Base-by-base conservation (phyloP, 2,329 filamentous ascomycete species). In the Aspergillus terreus region DNA sequence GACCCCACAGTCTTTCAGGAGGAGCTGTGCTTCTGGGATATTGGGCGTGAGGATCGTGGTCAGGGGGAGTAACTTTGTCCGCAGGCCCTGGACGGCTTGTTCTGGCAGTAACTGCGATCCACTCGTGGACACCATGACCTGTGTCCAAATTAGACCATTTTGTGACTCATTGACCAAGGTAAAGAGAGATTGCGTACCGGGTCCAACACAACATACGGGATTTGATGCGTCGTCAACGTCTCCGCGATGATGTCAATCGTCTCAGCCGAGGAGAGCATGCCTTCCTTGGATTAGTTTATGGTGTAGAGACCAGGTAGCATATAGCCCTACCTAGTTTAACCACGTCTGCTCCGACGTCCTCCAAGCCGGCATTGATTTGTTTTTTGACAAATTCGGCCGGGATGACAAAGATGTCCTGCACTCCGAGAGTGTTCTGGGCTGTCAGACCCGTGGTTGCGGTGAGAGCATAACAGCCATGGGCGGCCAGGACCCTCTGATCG, bases 381-480 rank as follows among this genome's bases (percentile, higher is more conserved):
- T 89, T 88, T 58, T 78, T 78, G 21, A 96, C 83, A 70, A 97
- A 96, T 4, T 79, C 78, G 0, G 88, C 77, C 0, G 92, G 92
- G 6, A 88, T 82, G 50, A 87, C 76, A 65, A 96, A 90, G 47
- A 97, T 90, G 58, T 81, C 90, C 55, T 84, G 78, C 12, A 97
- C 91, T 4, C 90, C 90, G 48, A 82, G 79, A 0, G 94, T 99
- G 71, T 97, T 96, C 67, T 97, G 94, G 14, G 90, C 92, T n/a
- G 94, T 99, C 65, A 99, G 76, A 17, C 92, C 92, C 12, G 92
- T 95, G 9, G 92, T 96, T 19, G 92, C 90, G 46, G 92, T 96
- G 85, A 96, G 95, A 53, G 90, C 91, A 78, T 97, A 97, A 74
- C 89, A 94, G 53, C 87, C 86, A 81, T 97, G 91, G 15, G 89